Evolutionary conservation across 2,329 filamentous ascomycete species (phyloP), one percentile per base, ranked within the genome.

Genomic region (Albifimbria verrucaria): DNA sequence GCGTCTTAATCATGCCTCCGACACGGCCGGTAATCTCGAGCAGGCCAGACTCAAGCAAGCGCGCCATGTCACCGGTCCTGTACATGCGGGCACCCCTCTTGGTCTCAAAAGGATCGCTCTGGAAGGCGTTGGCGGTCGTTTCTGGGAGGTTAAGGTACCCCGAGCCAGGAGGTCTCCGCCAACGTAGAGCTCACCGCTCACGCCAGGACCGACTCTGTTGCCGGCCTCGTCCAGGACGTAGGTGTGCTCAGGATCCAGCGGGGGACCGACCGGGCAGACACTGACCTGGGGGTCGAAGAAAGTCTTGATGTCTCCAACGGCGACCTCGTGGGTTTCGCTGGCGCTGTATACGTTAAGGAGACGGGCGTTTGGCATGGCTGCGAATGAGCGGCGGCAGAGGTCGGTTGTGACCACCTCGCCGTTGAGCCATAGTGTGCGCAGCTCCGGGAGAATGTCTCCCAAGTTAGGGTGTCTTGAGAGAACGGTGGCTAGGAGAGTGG

Each of bases 351-450:
- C 88, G 60, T 92, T 93, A 56, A 92, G 80, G 12, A 93, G 71
- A 17, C 87, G 83, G 3, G 83, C 79, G 0, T 85, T 80, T 0
- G 89, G 88, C 4, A 92, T 77, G 2, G 86, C 85, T 51, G 82
- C 81, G 50, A 88, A 75, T 2, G 84, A 86, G 41, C 88, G 81
- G 23, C 84, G 82, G 26, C 86, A 88, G 17, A 92, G 80, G 63
- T 92, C 89, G 0, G 88, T 88, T 0, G 88, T 90, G 50, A 92
- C 89, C 1, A 93, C 89, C 70, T 93, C 89, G 48, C 89, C 89
- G 60, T 93, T 92, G 25, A 93, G 76, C 89, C 89, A 92, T 25
- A 92, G 70, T 0, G 86, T 89, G 44, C 81, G 82, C 52, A 93
- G 73, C 18, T 87, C 70, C 7, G 87, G 85, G 9, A 92, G 76